Base-by-base conservation (phyloP, 345 rosid species). In the Angophora floribunda region DNA sequence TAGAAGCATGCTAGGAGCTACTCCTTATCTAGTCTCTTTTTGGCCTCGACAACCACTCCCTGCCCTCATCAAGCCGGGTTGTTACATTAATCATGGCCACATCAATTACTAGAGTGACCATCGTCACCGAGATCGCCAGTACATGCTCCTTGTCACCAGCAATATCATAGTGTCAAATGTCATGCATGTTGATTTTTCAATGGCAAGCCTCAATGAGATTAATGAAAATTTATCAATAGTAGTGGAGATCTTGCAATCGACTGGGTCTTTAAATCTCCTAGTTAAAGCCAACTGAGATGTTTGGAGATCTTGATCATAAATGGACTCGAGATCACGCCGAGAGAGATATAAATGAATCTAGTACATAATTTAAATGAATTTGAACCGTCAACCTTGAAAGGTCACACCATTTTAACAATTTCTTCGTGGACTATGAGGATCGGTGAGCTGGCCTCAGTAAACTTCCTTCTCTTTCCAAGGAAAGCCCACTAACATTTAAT, bases 121-220 rank as follows among this genome's bases (percentile, higher is more conserved):
- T 51, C 52, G 15, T 51, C 14, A 51, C 15, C 52, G 52, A 5
- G 15, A 4, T 51, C 52, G 52, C 16, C 52, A 13, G 13, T 15
- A 12, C 14, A 3, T 51, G 52, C 15, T 51, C 52, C 52, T 51
- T 51, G 15, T 13, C 14, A 13, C 52, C 16, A 51, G 16, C 52
- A 51, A 51, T 51, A 51, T 51, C 52, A 15, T 51, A 51, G 16
- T 36, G 41, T 36, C 41, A 5, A 11, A 12, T 59, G 28, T 11
- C 67, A 59, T 5, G 7, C 30, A 26, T 59, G 0, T 59, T 2
- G 2, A 59, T 15, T 59, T 59, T 59, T 59, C 30, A 0, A 26
- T 59, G 30, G 30, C 4, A 0, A 59, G 67, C 11, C 30, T 59
- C 15, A 59, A 59, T 30, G 28, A 5, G 7, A 59, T 24, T 59